These are phyloP conservation scores for Flaveria floridana DNA, from an alignment of 140 eudicot genomes.

Conservation along the genomic window DNA sequence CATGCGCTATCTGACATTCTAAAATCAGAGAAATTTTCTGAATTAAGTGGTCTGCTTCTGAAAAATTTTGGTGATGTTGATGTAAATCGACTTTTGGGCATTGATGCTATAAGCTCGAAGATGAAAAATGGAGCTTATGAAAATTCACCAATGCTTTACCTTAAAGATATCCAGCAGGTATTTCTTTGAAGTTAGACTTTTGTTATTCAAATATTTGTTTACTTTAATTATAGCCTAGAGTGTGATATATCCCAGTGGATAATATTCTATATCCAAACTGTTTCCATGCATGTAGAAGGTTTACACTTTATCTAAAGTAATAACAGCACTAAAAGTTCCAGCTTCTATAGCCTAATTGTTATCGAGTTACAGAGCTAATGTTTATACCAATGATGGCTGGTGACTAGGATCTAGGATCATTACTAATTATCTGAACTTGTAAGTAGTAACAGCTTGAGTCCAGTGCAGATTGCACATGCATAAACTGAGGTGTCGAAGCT, in stretches of 20 bases:
- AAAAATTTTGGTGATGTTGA: conserved; percentile 62
- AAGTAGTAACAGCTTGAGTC: background rate
- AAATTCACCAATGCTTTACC: conserved; percentile 55
- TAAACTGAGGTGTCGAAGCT: background rate
- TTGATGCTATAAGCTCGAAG: conserved; percentile 52
- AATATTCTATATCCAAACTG: background rate
- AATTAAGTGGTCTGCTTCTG: conserved; percentile 53
- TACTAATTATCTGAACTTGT: background rate
- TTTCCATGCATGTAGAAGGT: background rate
- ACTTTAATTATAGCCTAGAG: background rate
- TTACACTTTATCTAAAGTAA: background rate
- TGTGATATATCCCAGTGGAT: background rate
- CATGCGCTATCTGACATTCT: conserved; percentile 49
- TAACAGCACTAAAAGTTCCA: background rate
- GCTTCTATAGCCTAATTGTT: background rate
- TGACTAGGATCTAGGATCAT: background rate
- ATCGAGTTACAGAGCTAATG: background rate
- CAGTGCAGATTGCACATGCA: background rate
- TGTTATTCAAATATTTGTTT: conserved; percentile 9
- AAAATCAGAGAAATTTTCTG: conserved; percentile 65
- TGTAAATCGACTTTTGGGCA: conserved; percentile 47
- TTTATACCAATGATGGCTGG: background rate
- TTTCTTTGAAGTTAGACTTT: conserved; percentile 10
- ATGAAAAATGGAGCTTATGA: conserved; percentile 72
- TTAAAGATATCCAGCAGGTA: conserved; percentile 84